Conservation (phyloP, 2,329 filamentous ascomycete genomes). For the Microsporum ferrugineum region DNA sequence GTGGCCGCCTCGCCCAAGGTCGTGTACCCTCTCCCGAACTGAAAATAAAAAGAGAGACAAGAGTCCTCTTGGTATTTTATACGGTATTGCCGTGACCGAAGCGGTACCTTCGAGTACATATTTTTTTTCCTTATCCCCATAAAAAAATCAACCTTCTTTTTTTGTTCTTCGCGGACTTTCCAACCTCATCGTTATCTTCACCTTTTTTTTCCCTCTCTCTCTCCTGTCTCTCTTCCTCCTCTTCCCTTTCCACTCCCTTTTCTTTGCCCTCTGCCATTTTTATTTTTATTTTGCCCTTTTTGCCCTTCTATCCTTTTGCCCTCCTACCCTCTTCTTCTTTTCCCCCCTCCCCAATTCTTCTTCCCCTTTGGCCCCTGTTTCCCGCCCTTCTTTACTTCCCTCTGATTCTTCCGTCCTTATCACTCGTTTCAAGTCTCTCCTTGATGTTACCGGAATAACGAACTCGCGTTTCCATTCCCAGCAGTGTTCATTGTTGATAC, state of each 20-base stretch:
- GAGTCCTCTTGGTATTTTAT: neutral
- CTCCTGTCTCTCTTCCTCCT: neutral
- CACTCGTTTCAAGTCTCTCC: conserved; percentile 8
- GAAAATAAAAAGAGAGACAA: neutral
- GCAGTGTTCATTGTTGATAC: conserved; percentile 5
- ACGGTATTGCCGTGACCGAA: conserved; percentile 1
- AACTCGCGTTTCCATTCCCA: neutral
- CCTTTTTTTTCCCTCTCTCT: neutral
- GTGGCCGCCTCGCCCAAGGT: neutral
- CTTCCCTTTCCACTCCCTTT: neutral
- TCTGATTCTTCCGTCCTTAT: neutral
- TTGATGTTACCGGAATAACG: conserved; percentile 2
- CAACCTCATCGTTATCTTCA: neutral
- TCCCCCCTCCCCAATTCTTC: conserved; percentile 10
- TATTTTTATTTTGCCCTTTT: neutral
- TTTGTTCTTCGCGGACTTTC: neutral
- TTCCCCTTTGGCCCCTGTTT: conserved; percentile 2
- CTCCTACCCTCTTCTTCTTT: conserved; percentile 12
- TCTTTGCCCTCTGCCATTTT: neutral
- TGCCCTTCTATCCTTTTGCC: neutral
- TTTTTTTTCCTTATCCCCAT: neutral
- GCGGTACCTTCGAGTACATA: conserved; percentile 1
- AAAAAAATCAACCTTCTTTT: conserved; percentile 2
- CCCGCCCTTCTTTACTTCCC: conserved; percentile 1
- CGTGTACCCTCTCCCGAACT: neutral